Evolutionary conservation across 106 monocot genomes (phyloP), one percentile per base, ranked within the genome.

Genomic region (Dendrobium chrysotoxum): DNA sequence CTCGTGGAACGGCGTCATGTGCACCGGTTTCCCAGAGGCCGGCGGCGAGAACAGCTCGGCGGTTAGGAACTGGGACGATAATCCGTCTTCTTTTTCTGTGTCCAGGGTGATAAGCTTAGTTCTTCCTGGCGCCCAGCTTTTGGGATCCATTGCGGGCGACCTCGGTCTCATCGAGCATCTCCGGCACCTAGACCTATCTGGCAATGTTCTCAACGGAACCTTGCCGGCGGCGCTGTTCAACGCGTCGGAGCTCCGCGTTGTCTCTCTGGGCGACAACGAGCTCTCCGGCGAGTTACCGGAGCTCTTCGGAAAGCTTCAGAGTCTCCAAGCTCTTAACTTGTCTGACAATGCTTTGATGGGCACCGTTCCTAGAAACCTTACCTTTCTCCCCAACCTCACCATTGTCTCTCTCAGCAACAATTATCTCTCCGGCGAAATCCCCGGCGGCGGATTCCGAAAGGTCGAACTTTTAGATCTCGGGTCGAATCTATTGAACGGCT

Each of bases 1-100:
- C 84, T 79, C 87, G 15, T 95, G 95, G 95, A 95, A 95, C 61
- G 95, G 95, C 41, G 89, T 95, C 78, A 40, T 82, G n/a, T 98
- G 98, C 88, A 80, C 78, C 23, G 87, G 83, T 28, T 86, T 89
- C 57, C 73, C 90, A 6, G 26, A 7, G 26, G 2, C 39, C 40
- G 74, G 41, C 41, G 47, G 76, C 23, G 26, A 76, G 25, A 76
- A 47, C 15, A 13, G 47, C 11, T 75, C 75, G 20, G 21, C 18
- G 12, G 50, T 12, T 50, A 17, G 40, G 73, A 73, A 21, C 73
- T 40, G 38, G 73, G 40, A 73, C 7, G 28, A 12, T 21, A 58
- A 30, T 39, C 40, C n/a, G 61, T 25, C 12, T 25, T 76, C 23
- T 47, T 72, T 12, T 46, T 75, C 55, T 71, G 46, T 50, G 28